Conservation (phyloP, 495 filamentous ascomycete species). For the Hyaloscypha finlandica region DNA sequence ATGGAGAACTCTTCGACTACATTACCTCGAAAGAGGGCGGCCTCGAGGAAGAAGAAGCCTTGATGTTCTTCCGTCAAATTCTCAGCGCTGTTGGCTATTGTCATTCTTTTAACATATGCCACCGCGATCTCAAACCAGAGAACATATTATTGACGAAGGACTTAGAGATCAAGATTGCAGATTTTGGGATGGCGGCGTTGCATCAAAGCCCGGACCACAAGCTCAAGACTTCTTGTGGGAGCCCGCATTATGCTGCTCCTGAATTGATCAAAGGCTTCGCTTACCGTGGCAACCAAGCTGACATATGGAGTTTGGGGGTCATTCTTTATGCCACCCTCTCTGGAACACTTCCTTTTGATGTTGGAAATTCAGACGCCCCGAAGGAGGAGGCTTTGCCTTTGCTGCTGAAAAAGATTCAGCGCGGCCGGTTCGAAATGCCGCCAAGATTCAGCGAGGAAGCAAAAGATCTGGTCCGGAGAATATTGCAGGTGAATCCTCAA, state of each 20-base stretch:
- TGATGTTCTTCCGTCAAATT: constrained; percentile 89
- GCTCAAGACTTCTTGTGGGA: constrained; percentile 88
- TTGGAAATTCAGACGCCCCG: constrained; percentile 43
- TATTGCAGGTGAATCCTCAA: constrained; percentile 73
- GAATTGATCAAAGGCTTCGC: constrained; percentile 72
- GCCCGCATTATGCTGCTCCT: constrained; percentile 93
- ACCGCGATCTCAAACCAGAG: constrained; percentile 95
- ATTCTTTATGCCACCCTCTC: constrained; percentile 84
- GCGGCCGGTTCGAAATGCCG: constrained; percentile 74
- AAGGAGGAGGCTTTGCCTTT: constrained; percentile 37
- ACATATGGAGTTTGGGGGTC: constrained; percentile 95
- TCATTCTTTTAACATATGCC: constrained; percentile 91
- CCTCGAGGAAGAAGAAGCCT: constrained; percentile 74
- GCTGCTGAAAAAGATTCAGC: constrained; percentile 67
- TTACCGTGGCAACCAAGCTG: constrained; percentile 82
- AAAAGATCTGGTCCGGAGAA: constrained; percentile 72
- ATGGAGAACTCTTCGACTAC: constrained; percentile 87
- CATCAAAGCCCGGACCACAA: constrained; percentile 72
- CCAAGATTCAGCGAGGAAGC: constrained; percentile 66
- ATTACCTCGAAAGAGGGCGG: constrained; percentile 62
- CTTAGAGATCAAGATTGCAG: constrained; percentile 83
- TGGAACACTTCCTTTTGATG: constrained; percentile 81
- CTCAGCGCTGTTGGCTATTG: constrained; percentile 90
- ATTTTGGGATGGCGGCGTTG: constrained; percentile 96
- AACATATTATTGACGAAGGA: constrained; percentile 83